Evolutionary conservation across 2,329 filamentous ascomycete genomes (phyloP).

Genomic region (Xylaria sp.): DNA sequence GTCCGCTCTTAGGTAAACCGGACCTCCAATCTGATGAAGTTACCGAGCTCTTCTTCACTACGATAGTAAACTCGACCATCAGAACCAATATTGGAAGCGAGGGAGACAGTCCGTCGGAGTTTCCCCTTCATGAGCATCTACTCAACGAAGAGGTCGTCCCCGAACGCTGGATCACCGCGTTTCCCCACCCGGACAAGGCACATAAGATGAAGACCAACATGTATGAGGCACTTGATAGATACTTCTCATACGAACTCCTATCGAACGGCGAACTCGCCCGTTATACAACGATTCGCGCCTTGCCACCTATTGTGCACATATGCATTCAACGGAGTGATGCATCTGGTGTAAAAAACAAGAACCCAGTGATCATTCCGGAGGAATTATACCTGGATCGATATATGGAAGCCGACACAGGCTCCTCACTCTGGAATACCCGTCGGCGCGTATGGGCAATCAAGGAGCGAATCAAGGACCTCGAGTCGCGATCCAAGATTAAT

Average conservation of each 20-base stretch:
- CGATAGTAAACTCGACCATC: conserved; percentile 54
- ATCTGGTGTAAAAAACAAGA: conserved; percentile 67
- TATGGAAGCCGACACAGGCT: conserved; percentile 60
- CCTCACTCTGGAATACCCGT: conserved; percentile 58
- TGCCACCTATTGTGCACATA: conserved; percentile 83
- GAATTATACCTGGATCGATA: conserved; percentile 85
- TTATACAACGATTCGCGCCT: conserved; percentile 66
- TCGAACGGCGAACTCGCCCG: conserved; percentile 56
- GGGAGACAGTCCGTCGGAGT: conserved; percentile 15
- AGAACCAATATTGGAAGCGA: conserved; percentile 36
- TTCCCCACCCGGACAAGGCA: conserved; percentile 42
- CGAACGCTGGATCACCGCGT: conserved; percentile 59
- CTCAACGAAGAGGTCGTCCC: conserved; percentile 54
- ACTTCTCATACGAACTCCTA: conserved; percentile 75
- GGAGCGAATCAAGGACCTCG: conserved; percentile 47
- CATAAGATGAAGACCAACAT: conserved; percentile 52
- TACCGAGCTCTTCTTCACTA: conserved; percentile 63
- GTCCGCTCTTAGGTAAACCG: conserved; percentile 51
- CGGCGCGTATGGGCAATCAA: conserved; percentile 72
- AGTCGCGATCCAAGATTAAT: conserved; percentile 9
- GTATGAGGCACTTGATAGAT: conserved; percentile 77
- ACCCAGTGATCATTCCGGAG: conserved; percentile 73
- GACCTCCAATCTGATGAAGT: conserved; percentile 78
- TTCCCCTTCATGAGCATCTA: conserved; percentile 36
- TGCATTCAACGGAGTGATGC: conserved; percentile 80